phyloP scores from a whole-genome alignment of 805 yeast genomes.

The Lachancea cidri region DNA sequence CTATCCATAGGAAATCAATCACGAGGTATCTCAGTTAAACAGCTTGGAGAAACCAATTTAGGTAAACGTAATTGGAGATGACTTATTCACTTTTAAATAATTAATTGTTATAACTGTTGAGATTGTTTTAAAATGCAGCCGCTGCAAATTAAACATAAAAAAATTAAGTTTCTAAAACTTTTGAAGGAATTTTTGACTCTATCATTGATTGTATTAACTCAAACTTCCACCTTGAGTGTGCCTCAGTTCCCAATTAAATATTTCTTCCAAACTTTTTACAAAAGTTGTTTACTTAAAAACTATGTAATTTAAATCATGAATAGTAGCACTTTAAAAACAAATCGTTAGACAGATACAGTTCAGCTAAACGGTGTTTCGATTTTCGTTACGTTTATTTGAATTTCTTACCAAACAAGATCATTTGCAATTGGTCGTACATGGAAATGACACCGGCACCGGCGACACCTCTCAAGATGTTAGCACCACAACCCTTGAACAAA shows the following conservation, averaged over 20 bases:
- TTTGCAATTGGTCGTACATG: slow-evolving; percentile 94
- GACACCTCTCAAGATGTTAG: slow-evolving; percentile 99
- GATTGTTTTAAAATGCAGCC: no score
- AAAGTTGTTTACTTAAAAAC: slow-evolving; percentile 3
- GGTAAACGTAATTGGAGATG: slow-evolving; percentile 5
- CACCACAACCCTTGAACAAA: slow-evolving; percentile 98
- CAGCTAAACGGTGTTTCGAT: slow-evolving; percentile 2
- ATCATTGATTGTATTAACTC: no score
- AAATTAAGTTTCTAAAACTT: no score
- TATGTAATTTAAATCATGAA: slow-evolving; percentile 6
- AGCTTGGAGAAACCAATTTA: not conserved
- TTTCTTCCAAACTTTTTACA: not conserved
- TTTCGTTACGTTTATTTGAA: slow-evolving; percentile 49
- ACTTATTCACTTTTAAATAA: not conserved
- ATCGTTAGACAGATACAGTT: slow-evolving; percentile 2
- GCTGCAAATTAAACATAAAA: no score
- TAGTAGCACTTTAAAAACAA: slow-evolving; percentile 8
- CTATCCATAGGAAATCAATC: not conserved
- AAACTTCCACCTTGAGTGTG: no score
- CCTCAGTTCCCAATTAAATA: not conserved
- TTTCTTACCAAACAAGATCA: slow-evolving; percentile 93
- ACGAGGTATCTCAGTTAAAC: not conserved
- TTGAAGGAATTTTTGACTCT: no score
- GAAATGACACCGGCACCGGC: slow-evolving; percentile 99
- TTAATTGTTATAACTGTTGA: not conserved